Evolutionary conservation across 2,329 filamentous ascomycete genomes (phyloP).

Genomic region (Phialemonium atrogriseum): DNA sequence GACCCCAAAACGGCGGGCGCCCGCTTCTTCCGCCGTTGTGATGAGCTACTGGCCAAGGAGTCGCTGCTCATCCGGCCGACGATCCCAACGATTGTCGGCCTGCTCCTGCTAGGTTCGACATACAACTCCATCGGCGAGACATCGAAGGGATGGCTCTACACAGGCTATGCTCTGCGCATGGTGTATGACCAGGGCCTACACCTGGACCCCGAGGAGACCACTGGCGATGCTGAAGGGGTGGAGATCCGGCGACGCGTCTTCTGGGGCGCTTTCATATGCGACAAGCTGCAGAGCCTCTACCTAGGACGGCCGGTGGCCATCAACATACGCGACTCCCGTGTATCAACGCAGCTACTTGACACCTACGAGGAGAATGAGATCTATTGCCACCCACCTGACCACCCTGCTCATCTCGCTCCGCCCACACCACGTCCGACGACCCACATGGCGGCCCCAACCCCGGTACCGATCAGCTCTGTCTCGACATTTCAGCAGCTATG

Average conservation of each 20-base stretch:
- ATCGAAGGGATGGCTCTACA: background rate
- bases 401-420: too few species aligned
- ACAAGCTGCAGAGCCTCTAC: conserved; percentile 22
- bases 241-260: conserved; percentile 9
- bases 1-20: conserved; percentile 1
- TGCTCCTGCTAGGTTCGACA: background rate
- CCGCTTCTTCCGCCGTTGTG: background rate
- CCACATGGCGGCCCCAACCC: background rate
- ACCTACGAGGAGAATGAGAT: conserved; percentile 23
- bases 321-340: conserved; percentile 19
- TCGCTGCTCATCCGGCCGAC: background rate
- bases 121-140: background rate
- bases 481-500: conserved; percentile 8
- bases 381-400: too few species aligned
- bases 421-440: too few species aligned
- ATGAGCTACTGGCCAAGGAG: background rate
- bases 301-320: conserved; percentile 22
- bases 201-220: conserved; percentile 13
- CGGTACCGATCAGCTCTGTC: conserved; percentile 9
- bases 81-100: background rate
- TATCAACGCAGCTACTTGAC: conserved; percentile 20
- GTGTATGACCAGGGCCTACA: conserved; percentile 3
- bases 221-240: conserved; percentile 1
- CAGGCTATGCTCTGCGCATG: conserved; percentile 3
- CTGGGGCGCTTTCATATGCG: conserved; percentile 7